phyloP scores from a whole-genome alignment of 1,139 yeast genomes.

The Spathaspora sp. region DNA sequence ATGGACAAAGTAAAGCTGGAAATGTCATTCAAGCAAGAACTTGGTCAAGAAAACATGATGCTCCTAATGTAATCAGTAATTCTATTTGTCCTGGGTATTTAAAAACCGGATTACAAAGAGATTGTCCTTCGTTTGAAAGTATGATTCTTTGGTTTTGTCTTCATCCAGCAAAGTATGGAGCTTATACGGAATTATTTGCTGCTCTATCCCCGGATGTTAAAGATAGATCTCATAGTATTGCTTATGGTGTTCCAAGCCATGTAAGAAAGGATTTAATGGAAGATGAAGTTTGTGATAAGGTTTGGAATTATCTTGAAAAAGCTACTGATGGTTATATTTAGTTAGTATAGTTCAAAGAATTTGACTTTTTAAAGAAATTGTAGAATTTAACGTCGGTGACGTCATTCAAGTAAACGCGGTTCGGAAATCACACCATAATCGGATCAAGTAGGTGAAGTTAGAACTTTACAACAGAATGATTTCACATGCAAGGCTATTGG shows the following conservation, averaged over 20 bases:
- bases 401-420: too few species aligned
- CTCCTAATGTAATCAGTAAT: conserved; percentile 33
- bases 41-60: conserved; percentile 41
- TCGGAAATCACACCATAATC: too few species aligned
- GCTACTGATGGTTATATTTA: conserved; percentile 7
- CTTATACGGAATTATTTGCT: conserved; percentile 19
- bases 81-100: conserved; percentile 49
- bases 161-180: conserved; percentile 13
- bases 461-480: too few species aligned
- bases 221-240: conserved; percentile 7
- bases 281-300: neutral
- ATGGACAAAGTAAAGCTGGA: conserved; percentile 52
- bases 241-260: neutral
- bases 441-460: too few species aligned
- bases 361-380: neutral
- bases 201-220: conserved; percentile 16
- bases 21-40: conserved; percentile 41
- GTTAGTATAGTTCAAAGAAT: neutral
- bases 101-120: conserved; percentile 40
- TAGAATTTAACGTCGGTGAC: too few species aligned
- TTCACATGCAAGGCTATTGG: too few species aligned
- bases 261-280: conserved; percentile 1
- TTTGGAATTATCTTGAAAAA: conserved; percentile 1
- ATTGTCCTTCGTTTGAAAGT: conserved; percentile 9
- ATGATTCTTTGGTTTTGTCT: conserved; percentile 8